Percentiles rank a stretch among this genome's conserved stretches.
These are phyloP conservation scores for Saccharomycopsis fodiens DNA, from an alignment of 805 yeast genomes.

Conservation along the genomic window DNA sequence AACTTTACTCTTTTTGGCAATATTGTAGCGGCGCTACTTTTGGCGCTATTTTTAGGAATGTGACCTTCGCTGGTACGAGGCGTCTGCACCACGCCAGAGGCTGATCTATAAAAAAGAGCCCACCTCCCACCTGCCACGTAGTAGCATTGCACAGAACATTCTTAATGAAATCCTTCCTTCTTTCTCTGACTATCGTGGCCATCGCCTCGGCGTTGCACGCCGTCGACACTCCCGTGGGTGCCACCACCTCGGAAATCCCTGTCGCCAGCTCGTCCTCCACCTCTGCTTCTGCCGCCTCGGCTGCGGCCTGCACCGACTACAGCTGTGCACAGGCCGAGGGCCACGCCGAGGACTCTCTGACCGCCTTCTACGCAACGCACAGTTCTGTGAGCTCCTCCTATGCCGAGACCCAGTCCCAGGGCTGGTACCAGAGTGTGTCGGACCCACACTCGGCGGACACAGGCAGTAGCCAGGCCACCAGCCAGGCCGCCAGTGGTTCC, in stretches of 20 bases:
- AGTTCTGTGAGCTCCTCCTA: not conserved
- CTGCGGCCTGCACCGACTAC: slow-evolving; percentile 13
- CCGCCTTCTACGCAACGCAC: slow-evolving; percentile 8
- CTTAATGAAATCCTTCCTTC: not conserved
- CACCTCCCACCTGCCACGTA: too few species aligned
- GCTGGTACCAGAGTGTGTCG: not conserved
- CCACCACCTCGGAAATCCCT: slow-evolving; percentile 5
- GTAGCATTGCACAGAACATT: too few species aligned
- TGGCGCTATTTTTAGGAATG: too few species aligned
- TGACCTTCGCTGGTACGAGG: too few species aligned
- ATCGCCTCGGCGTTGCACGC: slow-evolving; percentile 8
- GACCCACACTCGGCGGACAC: slow-evolving; percentile 1
- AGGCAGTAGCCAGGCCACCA: not conserved
- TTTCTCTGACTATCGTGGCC: not conserved
- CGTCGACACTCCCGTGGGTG: slow-evolving; percentile 13
- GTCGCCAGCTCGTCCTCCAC: not conserved
- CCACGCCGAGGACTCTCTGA: slow-evolving; percentile 2
- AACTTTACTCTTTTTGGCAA: too few species aligned
- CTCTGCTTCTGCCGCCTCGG: not conserved
- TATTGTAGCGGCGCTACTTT: too few species aligned
- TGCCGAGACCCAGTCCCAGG: not conserved
- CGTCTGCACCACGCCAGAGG: too few species aligned
- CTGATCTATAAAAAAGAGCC: too few species aligned
- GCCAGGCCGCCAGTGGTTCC: not conserved
- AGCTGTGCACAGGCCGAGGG: slow-evolving; percentile 9